These are phyloP conservation scores for Arabis alpina DNA, from an alignment of 345 rosid species.

Conservation along the genomic window DNA sequence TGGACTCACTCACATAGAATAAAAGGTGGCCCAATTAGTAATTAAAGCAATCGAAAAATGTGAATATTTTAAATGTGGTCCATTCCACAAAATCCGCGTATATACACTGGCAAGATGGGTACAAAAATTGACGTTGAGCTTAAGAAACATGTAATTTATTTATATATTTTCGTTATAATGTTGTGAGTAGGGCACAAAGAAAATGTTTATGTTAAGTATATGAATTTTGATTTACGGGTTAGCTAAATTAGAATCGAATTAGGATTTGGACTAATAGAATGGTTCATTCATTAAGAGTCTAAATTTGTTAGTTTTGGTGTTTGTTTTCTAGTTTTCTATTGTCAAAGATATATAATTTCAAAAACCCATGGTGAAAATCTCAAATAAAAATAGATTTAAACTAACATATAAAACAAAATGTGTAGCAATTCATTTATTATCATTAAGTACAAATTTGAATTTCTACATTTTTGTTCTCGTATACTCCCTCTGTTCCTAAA, in stretches of 20 bases:
- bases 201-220: background rate
- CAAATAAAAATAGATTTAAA: too few relatives aligned
- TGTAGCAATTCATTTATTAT: too few relatives aligned
- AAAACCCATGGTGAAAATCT: background rate
- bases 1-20: slow-evolving; percentile 13
- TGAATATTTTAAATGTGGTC: background rate
- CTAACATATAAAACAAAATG: too few relatives aligned
- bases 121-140: slow-evolving; percentile 23
- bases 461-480: background rate
- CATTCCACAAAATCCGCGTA: slow-evolving; percentile 20
- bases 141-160: background rate
- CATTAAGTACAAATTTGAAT: too few relatives aligned
- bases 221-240: background rate
- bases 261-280: background rate
- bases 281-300: background rate
- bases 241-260: background rate
- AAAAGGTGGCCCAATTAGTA: slow-evolving; percentile 29
- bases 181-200: background rate
- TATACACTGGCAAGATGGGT: slow-evolving; percentile 18
- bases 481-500: too few relatives aligned
- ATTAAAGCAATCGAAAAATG: slow-evolving; percentile 8
- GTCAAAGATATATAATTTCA: background rate
- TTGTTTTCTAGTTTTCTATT: background rate
- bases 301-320: background rate
- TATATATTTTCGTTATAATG: background rate